phyloP scores from a whole-genome alignment of 2,329 filamentous ascomycete genomes.

The Cladosporium sp. region DNA sequence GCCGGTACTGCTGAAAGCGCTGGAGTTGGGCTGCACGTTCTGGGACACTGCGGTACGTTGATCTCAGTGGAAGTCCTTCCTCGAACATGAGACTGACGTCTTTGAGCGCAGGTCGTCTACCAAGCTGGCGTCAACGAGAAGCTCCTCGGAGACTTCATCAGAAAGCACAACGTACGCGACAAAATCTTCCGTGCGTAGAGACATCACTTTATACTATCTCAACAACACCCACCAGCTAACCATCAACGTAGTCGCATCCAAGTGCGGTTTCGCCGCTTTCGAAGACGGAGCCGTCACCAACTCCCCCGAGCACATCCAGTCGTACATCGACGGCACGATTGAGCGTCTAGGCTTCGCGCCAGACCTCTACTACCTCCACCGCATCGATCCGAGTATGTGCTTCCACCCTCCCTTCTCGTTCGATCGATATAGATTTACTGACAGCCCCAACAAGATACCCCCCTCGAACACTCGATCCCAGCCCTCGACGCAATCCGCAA shows the following conservation, averaged over 20 bases:
- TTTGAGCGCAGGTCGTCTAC: constrained; percentile 46
- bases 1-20: constrained; percentile 53
- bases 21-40: constrained; percentile 38
- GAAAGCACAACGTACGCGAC: constrained; percentile 52
- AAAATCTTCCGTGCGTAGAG: constrained; percentile 50
- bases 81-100: not conserved
- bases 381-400: constrained; percentile 41
- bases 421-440: not conserved
- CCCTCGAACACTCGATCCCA: constrained; percentile 49
- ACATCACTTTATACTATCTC: not conserved
- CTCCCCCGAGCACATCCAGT: constrained; percentile 49
- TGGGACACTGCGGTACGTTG: constrained; percentile 32
- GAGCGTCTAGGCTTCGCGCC: constrained; percentile 52
- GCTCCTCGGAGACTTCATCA: constrained; percentile 53
- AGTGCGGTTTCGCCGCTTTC: constrained; percentile 49
- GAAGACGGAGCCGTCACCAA: constrained; percentile 44
- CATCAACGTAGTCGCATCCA: constrained; percentile 47
- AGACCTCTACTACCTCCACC: constrained; percentile 47
- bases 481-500: constrained; percentile 54
- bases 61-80: not conserved
- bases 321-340: constrained; percentile 54
- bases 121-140: constrained; percentile 53
- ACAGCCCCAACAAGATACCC: constrained; percentile 42
- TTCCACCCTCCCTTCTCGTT: not conserved
- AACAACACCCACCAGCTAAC: not conserved